Percentiles rank a stretch among this genome's conserved stretches.
Conservation (phyloP, 495 filamentous ascomycete species). For the Tetracladium setigerum region DNA sequence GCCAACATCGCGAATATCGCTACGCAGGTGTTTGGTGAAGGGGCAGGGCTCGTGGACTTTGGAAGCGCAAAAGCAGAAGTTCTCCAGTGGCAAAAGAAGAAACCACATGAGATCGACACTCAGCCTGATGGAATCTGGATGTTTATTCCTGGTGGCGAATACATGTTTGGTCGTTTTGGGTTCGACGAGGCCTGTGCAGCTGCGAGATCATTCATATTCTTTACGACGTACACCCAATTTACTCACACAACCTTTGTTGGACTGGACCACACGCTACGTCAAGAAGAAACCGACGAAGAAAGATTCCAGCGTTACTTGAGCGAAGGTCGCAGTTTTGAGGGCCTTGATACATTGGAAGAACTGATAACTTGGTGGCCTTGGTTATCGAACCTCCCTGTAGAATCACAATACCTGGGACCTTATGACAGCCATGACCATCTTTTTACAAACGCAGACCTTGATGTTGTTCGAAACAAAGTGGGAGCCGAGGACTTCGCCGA, state of each 20-base stretch:
- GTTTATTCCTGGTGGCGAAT: background rate
- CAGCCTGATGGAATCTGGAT: background rate
- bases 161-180: background rate
- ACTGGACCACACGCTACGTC: background rate
- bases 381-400: background rate
- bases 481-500: background rate
- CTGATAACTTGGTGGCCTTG: no score
- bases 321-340: background rate
- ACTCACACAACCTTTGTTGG: background rate
- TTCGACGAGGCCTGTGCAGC: background rate
- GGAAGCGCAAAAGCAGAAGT: background rate
- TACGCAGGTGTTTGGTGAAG: no score
- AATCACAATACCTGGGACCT: background rate
- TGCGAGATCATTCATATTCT: constrained; percentile 2
- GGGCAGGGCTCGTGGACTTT: background rate
- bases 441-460: background rate
- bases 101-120: background rate
- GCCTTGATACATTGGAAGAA: background rate
- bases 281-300: background rate
- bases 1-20: background rate
- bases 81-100: background rate
- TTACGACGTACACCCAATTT: background rate
- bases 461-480: background rate
- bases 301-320: background rate
- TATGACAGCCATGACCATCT: background rate